Evolutionary conservation across 1,284 basidiomycete species (phyloP), one percentile per base, ranked within the genome.

Genomic region (Ceratobasidium sp.): DNA sequence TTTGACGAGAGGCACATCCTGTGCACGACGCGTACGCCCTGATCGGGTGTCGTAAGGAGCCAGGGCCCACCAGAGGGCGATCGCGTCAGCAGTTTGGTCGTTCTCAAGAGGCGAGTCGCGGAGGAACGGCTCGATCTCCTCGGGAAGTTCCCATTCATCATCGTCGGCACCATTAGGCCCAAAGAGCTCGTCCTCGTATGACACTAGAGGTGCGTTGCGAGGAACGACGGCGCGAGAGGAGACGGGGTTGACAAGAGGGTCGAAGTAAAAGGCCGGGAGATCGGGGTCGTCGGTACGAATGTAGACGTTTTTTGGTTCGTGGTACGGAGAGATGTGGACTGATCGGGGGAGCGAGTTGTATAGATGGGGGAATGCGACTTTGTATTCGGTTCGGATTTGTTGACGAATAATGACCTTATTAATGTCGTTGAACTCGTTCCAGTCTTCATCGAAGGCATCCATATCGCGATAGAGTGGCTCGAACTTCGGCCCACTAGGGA

Each of bases 271-370:
- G 0, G 98, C 96, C n/a, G 98, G 98, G 28, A 99, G 89, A 86
- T 99, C 97, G 49, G 98, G 98, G 84, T 99, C 97, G 81, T 99
- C 98, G 28, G 97, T 98, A 79, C 97, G 95, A 85, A 99, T 98
- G 86, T 98, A 99, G 78, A 99, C 96, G 82, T 95, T 99, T 89
- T 99, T 99, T 23, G 97, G 95, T 67, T 91, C 90, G 85, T 99
- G 98, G 85, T 99, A 99, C 6, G 93, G 90, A 23, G 95, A 94
- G 78, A 99, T 94, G 77, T 92, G 94, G 75, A 99, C 97, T 26
- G 97, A 96, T 56, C 98, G 95, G 75, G 98, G 98, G 10, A 98
- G 91, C 69, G 97, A 98, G 86, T 99, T 99, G 89, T 99, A 99
- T 1, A 99, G 90, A 84, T 99, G 98, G 33, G 98, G 98, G 89